Evolutionary conservation across 768 basidiomycete genomes (phyloP), one percentile per base, ranked within the genome.

Genomic region (Termitomyces sp.): DNA sequence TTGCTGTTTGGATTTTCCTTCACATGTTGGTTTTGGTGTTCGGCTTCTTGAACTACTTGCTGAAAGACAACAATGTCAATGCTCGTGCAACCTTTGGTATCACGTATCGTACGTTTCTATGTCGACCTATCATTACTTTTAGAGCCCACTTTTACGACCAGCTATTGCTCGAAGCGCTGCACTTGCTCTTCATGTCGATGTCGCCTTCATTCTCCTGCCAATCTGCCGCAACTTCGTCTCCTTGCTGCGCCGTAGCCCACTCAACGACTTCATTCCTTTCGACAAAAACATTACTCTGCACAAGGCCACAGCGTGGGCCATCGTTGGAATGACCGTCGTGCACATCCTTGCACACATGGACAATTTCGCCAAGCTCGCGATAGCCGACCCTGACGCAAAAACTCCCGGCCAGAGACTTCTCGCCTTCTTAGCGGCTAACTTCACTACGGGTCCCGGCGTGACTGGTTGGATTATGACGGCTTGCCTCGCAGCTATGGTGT

Each of bases 191-290:
- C 93, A 97, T 64, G 79, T 96, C 64, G 91, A 97, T 72, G 86
- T 93, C 58, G 84, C 91, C 60, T 91, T 96, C 77, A 94, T 98
- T 70, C 84, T 98, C 49, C 82, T 98, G 30, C 96, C 95, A 27
- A 83, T 98, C 68, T 98, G 95, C 80, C 85, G 95, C 59, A 95
- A 93, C 74, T 93, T 97, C 73, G 83, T 97, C 70, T 95, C 94
- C 23, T 63, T 95, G 45, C 79, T 96, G 47, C 88, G 96, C 27
- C 84, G 86, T 52, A 93, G 92, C 1, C 84, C 94, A 2, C 76
- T 98, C 57, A 91, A 91, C 73, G 79, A 83, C 61, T 71, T 93
- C 73, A 90, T 96, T 60, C 93, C 93, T 21, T 96, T 98, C 67
- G 94, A 96, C 78, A 89, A 94, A 76, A 93, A 89, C 68, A 84